phyloP scores from a whole-genome alignment of 768 basidiomycete genomes.

The Pholiota conissans region DNA sequence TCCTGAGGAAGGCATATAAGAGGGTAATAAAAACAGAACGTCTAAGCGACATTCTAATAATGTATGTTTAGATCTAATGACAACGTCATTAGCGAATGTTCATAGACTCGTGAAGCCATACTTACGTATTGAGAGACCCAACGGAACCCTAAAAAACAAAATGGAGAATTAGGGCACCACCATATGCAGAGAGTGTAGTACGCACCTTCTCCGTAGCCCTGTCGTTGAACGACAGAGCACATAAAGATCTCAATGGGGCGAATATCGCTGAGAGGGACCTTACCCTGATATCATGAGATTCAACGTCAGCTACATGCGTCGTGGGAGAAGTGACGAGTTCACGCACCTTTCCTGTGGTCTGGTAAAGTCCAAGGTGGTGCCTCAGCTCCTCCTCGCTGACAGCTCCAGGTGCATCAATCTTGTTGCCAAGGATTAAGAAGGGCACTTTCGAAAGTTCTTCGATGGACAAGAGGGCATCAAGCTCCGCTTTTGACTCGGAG shows the following conservation, averaged over 20 bases:
- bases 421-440: conserved; percentile 98
- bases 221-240: conserved; percentile 99
- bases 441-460: conserved; percentile 96
- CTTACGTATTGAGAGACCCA: conserved; percentile 97
- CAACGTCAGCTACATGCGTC: neutral
- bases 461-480: conserved; percentile 93
- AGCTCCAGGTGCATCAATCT: conserved; percentile 98
- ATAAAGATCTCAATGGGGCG: conserved; percentile 99
- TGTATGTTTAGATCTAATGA: conserved; percentile 38
- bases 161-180: conserved; percentile 3
- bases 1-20: conserved; percentile 2
- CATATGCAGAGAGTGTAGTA: conserved; percentile 1
- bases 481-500: conserved; percentile 93
- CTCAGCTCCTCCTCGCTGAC: conserved; percentile 97
- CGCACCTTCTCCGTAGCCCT: conserved; percentile 95
- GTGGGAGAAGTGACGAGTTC: neutral
- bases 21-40: neutral
- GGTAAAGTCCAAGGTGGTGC: conserved; percentile 92
- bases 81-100: neutral
- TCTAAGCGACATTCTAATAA: conserved; percentile 5
- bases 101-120: conserved; percentile 8
- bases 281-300: conserved; percentile 60
- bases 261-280: conserved; percentile 94
- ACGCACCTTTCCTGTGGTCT: conserved; percentile 97
- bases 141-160: conserved; percentile 68